Percentiles rank a stretch among this genome's conserved stretches.
Conservation (phyloP, 768 basidiomycete genomes). For the Boletus speciosus region DNA sequence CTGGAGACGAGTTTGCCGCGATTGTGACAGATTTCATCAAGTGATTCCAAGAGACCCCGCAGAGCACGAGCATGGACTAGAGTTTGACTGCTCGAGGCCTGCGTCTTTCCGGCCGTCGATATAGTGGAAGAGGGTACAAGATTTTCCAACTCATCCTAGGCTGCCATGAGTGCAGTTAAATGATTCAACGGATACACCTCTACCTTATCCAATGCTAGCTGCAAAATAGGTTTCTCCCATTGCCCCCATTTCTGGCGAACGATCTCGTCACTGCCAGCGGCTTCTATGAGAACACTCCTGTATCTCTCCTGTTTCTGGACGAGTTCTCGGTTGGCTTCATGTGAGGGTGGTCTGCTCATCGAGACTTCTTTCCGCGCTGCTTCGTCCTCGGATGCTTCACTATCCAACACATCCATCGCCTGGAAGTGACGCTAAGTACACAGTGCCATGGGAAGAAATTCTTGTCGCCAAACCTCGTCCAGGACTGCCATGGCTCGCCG, state of each 20-base stretch:
- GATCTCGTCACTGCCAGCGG: constrained; percentile 68
- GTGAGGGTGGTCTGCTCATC: constrained; percentile 60
- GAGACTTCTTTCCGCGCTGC: constrained; percentile 50
- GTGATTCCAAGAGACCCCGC: constrained; percentile 70
- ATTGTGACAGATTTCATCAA: constrained; percentile 66
- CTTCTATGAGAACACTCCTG: constrained; percentile 65
- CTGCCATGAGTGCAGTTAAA: constrained; percentile 1
- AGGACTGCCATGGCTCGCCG: constrained; percentile 58
- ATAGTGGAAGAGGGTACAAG: constrained; percentile 66
- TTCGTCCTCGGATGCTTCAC: constrained; percentile 85
- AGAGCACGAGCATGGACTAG: constrained; percentile 65
- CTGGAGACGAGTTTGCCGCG: constrained; percentile 62
- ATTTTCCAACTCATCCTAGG: constrained; percentile 61
- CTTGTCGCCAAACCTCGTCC: constrained; percentile 58
- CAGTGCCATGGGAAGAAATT: neutral
- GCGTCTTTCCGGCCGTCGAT: constrained; percentile 28
- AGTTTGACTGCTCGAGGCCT: constrained; percentile 45
- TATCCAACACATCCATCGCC: constrained; percentile 89
- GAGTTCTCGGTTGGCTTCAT: constrained; percentile 74
- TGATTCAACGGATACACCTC: neutral
- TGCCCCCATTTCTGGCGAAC: constrained; percentile 85
- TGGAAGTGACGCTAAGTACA: constrained; percentile 28
- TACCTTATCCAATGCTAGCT: constrained; percentile 69
- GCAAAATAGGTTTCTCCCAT: constrained; percentile 71
- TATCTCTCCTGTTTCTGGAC: constrained; percentile 70